A percentile compares a stretch with the other conserved stretches of the same genome.
phyloP scores from a whole-genome alignment of 1,284 basidiomycete species.

The Cystobasidium pallidum region DNA sequence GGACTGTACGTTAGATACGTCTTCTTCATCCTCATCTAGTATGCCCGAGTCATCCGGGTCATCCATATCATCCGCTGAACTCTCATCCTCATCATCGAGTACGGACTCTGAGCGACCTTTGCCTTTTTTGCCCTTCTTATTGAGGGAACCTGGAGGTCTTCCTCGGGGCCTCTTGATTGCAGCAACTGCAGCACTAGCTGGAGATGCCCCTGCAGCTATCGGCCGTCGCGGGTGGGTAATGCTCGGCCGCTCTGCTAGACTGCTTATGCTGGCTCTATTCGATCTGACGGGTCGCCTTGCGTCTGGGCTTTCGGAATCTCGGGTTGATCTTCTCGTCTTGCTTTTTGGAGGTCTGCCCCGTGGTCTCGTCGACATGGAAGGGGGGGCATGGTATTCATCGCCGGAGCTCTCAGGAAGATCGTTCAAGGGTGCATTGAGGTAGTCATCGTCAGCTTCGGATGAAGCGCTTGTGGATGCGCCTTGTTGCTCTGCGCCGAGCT shows the following conservation, averaged over 20 bases:
- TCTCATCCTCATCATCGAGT: constrained; percentile 13
- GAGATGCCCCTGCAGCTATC: constrained; percentile 2
- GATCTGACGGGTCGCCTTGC: constrained; percentile 20
- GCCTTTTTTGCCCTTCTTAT: constrained; percentile 29
- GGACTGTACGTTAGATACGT: background rate
- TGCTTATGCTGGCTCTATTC: background rate
- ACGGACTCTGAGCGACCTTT: constrained; percentile 32
- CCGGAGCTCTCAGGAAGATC: constrained; percentile 36
- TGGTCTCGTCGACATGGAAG: background rate
- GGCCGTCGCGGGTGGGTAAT: background rate
- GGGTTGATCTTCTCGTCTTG: constrained; percentile 5
- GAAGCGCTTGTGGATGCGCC: constrained; percentile 19
- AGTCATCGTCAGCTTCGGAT: constrained; percentile 27
- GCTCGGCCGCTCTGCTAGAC: constrained; percentile 3
- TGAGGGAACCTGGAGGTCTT: constrained; percentile 23
- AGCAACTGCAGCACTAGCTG: background rate
- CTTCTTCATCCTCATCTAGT: constrained; percentile 27
- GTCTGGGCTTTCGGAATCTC: constrained; percentile 22
- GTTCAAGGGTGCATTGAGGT: constrained; percentile 33
- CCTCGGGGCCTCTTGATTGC: constrained; percentile 6
- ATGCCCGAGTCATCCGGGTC: constrained; percentile 22
- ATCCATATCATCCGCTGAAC: constrained; percentile 10
- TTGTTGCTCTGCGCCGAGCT: no score
- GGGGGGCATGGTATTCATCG: constrained; percentile 32
- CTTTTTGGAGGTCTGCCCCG: constrained; percentile 18